Conservation (phyloP, 805 yeast species). For the Starmerella asiatica region DNA sequence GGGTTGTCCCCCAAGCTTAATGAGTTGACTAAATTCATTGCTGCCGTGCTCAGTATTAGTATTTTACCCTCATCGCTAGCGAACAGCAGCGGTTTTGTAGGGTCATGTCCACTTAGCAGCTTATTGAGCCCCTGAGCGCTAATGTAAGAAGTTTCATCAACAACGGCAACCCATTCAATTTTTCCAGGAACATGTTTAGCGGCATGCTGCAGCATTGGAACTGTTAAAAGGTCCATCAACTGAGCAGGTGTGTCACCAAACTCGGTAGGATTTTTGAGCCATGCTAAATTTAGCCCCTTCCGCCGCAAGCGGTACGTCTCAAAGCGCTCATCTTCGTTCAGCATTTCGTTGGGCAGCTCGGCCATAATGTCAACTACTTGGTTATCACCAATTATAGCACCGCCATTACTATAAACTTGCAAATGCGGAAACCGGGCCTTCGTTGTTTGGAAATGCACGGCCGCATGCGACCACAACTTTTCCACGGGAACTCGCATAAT, state of each 20-base stretch:
- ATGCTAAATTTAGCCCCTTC: slow-evolving; percentile 19
- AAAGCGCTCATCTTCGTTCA: slow-evolving; percentile 12
- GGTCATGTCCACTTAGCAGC: slow-evolving; percentile 20
- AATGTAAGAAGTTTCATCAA: slow-evolving; percentile 28
- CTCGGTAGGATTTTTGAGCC: slow-evolving; percentile 14
- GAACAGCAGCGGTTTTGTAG: slow-evolving; percentile 19
- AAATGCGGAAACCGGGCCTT: slow-evolving; percentile 25
- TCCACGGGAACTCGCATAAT: slow-evolving; percentile 2
- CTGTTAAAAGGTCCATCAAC: slow-evolving; percentile 20
- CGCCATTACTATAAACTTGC: slow-evolving; percentile 27
- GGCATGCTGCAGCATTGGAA: slow-evolving; percentile 29
- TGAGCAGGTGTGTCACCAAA: slow-evolving; percentile 6
- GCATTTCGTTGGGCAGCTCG: slow-evolving; percentile 16
- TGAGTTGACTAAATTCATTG: background rate
- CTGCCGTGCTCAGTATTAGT: background rate
- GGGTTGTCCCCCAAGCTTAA: background rate
- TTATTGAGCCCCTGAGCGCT: slow-evolving; percentile 22
- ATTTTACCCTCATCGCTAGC: slow-evolving; percentile 19
- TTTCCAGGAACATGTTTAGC: slow-evolving; percentile 20
- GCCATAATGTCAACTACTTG: slow-evolving; percentile 26
- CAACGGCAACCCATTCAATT: slow-evolving; percentile 28
- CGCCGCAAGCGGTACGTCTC: slow-evolving; percentile 23
- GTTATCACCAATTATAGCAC: slow-evolving; percentile 24
- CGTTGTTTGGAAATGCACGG: slow-evolving; percentile 28
- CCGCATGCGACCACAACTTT: slow-evolving; percentile 18